Conservation (phyloP, 2,329 filamentous ascomycete species). For the Pestalotiopsis fici region DNA sequence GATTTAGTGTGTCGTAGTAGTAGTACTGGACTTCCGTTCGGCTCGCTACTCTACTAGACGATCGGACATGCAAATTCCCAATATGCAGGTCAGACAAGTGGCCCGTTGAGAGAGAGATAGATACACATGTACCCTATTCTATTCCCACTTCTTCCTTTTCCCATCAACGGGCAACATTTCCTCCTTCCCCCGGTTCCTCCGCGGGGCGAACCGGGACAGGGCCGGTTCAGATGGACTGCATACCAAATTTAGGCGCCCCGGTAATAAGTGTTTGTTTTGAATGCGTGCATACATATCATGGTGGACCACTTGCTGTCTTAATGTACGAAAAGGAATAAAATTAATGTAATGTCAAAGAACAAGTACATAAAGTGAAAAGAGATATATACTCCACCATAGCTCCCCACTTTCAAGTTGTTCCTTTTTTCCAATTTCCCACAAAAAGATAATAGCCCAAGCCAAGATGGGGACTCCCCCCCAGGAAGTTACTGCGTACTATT, state of each 20-base stretch:
- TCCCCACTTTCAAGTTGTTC: background rate
- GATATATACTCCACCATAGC: background rate
- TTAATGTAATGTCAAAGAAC: background rate
- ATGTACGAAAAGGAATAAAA: no score
- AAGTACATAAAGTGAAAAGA: background rate
- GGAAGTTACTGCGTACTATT: background rate
- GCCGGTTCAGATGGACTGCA: background rate
- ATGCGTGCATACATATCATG: background rate
- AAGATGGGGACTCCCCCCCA: background rate
- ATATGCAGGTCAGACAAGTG: background rate
- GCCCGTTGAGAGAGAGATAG: no score
- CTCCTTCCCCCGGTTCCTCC: no score
- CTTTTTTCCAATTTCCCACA: background rate
- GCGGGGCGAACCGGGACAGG: background rate
- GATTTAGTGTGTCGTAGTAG: background rate
- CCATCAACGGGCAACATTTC: background rate
- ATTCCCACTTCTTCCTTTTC: background rate
- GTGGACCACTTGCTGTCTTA: background rate
- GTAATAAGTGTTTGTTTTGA: background rate
- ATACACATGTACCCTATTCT: background rate
- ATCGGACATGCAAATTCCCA: background rate
- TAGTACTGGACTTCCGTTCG: background rate
- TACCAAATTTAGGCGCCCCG: background rate
- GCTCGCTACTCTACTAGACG: background rate
- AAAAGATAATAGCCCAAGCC: background rate